Evolutionary conservation across 2,329 filamentous ascomycete genomes (phyloP), one percentile per base, ranked within the genome.

Genomic region (Meredithiella fracta): DNA sequence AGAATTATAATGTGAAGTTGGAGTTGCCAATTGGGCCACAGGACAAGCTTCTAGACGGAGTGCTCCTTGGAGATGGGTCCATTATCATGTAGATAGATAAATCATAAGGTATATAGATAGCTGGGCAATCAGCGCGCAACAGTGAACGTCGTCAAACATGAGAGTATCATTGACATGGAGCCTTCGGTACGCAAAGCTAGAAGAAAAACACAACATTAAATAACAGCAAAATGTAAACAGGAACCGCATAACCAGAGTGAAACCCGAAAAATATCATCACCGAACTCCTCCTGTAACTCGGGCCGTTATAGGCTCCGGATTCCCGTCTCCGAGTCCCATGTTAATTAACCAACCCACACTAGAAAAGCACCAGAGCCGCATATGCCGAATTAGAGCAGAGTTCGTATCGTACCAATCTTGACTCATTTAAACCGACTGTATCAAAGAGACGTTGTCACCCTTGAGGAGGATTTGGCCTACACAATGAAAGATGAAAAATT

Each of bases 381-480:
- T 34, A 34, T 11, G 29, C 11, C 5, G 29, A 34, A 11, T 34
- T 11, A 5, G 5, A 5, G 11, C 29, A 34, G 11, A 34, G 29
- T 34, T 34, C 29, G 11, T 34, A 34, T 34, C 29, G 11, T 34
- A 34, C 11, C 29, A 34, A 34, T 5, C 29, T 34, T 11, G 29
- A 34, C 29, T 11, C 29, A 11, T 55, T 52, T 58, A 58, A 55
- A 58, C 37, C 26, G 57, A 58, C 51, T 85, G 86, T 62, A 92
- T 90, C 62, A 94, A 73, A 34, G 86, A 86, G 53, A 94, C 86
- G 65, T 91, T 92, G 72, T 92, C 87, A 63, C 86, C 86, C 72
- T 92, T 92, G 62, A 94, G 77, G 61, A 94, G 71, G 61, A 94
- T 90, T 71, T 90, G 87, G 59, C 86, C 85, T 89, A 62, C 58